Conservation (phyloP, 2,329 filamentous ascomycete genomes). For the Phialophora macrospora region DNA sequence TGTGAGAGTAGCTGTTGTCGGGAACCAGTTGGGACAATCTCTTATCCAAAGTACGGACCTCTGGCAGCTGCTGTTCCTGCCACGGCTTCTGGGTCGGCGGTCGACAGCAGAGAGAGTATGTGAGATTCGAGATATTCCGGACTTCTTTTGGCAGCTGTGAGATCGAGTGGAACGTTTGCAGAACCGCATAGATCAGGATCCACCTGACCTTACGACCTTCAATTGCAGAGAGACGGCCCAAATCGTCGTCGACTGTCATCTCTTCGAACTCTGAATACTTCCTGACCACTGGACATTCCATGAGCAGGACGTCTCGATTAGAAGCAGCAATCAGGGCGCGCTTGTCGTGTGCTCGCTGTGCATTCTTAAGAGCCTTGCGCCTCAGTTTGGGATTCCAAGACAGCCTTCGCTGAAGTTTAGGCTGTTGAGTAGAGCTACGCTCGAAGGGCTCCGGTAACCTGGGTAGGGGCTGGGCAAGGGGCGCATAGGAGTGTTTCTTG, state of each 20-base stretch:
- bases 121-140: constrained; percentile 58
- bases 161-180: constrained; percentile 72
- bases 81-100: constrained; percentile 40
- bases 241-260: constrained; percentile 60
- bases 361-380: constrained; percentile 33
- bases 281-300: constrained; percentile 61
- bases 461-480: constrained; percentile 70
- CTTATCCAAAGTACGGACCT: constrained; percentile 15
- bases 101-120: constrained; percentile 64
- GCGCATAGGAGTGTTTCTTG: constrained; percentile 60
- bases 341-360: constrained; percentile 30
- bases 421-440: constrained; percentile 1
- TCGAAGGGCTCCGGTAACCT: constrained; percentile 59
- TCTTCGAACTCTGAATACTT: constrained; percentile 74
- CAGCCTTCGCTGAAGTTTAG: constrained; percentile 27
- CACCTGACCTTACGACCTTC: constrained; percentile 79
- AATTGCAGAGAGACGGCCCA: constrained; percentile 62
- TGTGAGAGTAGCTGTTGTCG: constrained; percentile 35
- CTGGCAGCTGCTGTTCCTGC: constrained; percentile 13
- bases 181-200: constrained; percentile 73
- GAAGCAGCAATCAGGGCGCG: constrained; percentile 36
- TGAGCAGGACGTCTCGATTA: constrained; percentile 40
- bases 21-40: constrained; percentile 19
- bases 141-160: constrained; percentile 67
- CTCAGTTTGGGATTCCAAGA: constrained; percentile 38